A percentile compares a stretch with the other conserved stretches of the same genome.
These are phyloP conservation scores for Talaromyces proteolyticus DNA, from an alignment of 495 filamentous ascomycete species.

Conservation along the genomic window DNA sequence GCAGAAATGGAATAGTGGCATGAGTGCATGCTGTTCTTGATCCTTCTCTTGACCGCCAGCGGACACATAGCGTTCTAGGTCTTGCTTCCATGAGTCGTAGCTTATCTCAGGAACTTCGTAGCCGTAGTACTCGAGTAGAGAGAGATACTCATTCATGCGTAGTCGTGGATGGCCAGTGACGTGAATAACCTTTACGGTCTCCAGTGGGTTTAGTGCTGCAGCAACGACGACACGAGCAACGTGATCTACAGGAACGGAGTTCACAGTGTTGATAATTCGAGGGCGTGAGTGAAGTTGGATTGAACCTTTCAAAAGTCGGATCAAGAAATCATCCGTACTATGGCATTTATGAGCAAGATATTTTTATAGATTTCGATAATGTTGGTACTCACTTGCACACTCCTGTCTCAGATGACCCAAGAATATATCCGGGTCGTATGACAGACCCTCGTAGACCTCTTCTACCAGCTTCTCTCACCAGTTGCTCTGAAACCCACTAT, in stretches of 20 bases:
- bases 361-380: background rate
- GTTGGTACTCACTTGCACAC: slow-evolving; percentile 17
- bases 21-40: slow-evolving; percentile 24
- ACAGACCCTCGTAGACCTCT: slow-evolving; percentile 72
- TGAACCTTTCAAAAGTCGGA: slow-evolving; percentile 85
- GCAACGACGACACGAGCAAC: slow-evolving; percentile 73
- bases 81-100: slow-evolving; percentile 50
- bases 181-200: slow-evolving; percentile 59
- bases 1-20: slow-evolving; percentile 85
- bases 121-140: slow-evolving; percentile 66
- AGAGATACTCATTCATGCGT: slow-evolving; percentile 71
- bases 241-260: slow-evolving; percentile 83
- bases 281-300: slow-evolving; percentile 71
- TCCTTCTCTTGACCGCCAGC: slow-evolving; percentile 5
- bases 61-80: slow-evolving; percentile 55
- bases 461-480: slow-evolving; percentile 73
- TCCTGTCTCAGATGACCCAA: slow-evolving; percentile 68
- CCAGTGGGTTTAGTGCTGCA: slow-evolving; percentile 52
- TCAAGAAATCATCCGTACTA: slow-evolving; percentile 88
- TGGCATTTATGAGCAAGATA: no score
- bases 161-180: slow-evolving; percentile 78
- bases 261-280: slow-evolving; percentile 80
- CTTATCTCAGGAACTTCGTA: slow-evolving; percentile 64
- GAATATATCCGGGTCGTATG: slow-evolving; percentile 81
- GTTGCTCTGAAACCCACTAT: slow-evolving; percentile 68